Evolutionary conservation across 2,329 filamentous ascomycete species (phyloP), one percentile per base, ranked within the genome.

Genomic region (Cadophora sp.): DNA sequence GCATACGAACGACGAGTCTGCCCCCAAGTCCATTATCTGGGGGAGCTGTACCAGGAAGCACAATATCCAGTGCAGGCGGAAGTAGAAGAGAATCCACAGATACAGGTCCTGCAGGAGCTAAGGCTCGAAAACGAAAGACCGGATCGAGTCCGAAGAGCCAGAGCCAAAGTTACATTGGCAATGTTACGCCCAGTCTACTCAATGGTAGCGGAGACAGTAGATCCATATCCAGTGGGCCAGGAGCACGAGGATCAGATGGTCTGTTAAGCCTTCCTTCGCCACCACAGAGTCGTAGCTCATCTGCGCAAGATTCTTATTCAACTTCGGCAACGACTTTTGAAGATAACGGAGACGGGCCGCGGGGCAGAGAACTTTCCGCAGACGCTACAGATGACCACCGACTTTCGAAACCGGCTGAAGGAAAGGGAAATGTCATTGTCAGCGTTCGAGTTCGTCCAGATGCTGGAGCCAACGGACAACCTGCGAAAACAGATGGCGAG

Each of bases 381-480:
- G 76, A 77, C 43, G 40, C 64, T 46, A 71, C 78, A 16, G 79
- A 76, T 61, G 73, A 77, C 27, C 70, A 74, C 14, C 84, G 81
- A 68, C 70, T 80, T 66, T 87, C 88, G 66, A 85, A 88, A 74
- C 75, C 79, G 16, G 26, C 43, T 1, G 94, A 97, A 75, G 88
- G 86, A 65, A 98, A 97, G 79, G 96, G 96, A 62, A 99, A 99
- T 77, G 95, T 99, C 16, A 81, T 98, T 70, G 95, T 99, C 74
- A 98, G 96, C 78, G 94, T 99, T 46, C 89, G 96, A 77, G 94
- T 98, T 51, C 88, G 96, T 37, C 96, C 96, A 34, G 94, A 97
- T 81, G 85, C 88, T 4, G 87, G 85, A 27, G 83, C 84, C n/a
- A 87, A 85, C 64, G 86, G 86, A 65, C 87, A 87, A 55, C 83